A percentile compares a stretch with the other conserved stretches of the same genome.
These are phyloP conservation scores for Boletus rex-veris DNA, from an alignment of 768 basidiomycete species.

Conservation along the genomic window DNA sequence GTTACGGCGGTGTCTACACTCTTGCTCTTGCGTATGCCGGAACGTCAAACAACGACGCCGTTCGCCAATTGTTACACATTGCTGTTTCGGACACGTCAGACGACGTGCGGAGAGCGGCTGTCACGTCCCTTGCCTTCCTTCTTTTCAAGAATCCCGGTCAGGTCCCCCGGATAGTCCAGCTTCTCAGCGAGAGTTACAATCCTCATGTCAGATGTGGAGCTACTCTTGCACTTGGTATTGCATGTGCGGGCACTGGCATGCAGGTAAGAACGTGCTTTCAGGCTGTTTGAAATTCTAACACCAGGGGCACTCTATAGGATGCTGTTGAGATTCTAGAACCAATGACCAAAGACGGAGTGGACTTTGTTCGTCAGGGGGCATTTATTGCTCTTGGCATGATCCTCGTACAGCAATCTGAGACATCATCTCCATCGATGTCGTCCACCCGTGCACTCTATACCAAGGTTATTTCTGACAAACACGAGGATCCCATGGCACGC, in stretches of 20 bases:
- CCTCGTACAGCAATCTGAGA: conserved; percentile 93
- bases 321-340: conserved; percentile 96
- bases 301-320: conserved; percentile 49
- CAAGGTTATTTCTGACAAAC: conserved; percentile 92
- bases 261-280: conserved; percentile 50
- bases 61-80: conserved; percentile 88
- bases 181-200: conserved; percentile 97
- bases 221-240: conserved; percentile 92
- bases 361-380: conserved; percentile 98
- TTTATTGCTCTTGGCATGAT: conserved; percentile 96
- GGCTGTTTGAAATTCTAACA: neutral
- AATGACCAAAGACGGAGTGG: conserved; percentile 96
- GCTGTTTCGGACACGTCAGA: conserved; percentile 98
- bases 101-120: conserved; percentile 94
- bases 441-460: conserved; percentile 79
- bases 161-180: conserved; percentile 94
- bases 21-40: conserved; percentile 96
- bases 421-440: conserved; percentile 77
- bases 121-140: conserved; percentile 92
- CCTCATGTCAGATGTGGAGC: conserved; percentile 98
- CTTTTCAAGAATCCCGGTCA: conserved; percentile 96
- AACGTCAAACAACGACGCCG: conserved; percentile 90
- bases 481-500: conserved; percentile 98
- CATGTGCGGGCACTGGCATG: conserved; percentile 95
- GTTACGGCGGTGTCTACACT: conserved; percentile 97